Evolutionary conservation across 495 filamentous ascomycete genomes (phyloP), one percentile per base, ranked within the genome.

Genomic region (Bacidia gigantensis): DNA sequence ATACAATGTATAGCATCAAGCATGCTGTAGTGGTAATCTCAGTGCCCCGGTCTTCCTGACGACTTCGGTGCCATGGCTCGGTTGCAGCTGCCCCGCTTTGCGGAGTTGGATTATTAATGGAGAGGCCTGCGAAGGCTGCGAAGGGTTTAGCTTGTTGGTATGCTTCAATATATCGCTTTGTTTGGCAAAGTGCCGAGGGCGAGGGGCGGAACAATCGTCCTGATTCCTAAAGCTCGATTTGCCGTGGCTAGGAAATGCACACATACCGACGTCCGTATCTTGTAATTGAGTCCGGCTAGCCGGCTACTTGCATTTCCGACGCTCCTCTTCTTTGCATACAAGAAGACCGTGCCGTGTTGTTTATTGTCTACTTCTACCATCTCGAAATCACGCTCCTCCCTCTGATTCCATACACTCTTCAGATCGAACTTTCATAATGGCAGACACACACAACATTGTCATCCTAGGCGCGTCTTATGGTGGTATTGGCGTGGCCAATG

Each of bases 401-500:
- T 44, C 41, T 39, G 10, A 39, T 39, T 39, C 10, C 32, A 10
- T n/a, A 39, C 32, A 10, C 32, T 10, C 32, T 39, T 10, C 32
- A 10, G 32, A 39, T 39, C 32, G n/a, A 14, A 35, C 29, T 18
- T 7, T 18, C 7, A 18, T 17, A 44, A 44, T 44, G 41, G 41
- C 41, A 44, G 41, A 44, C 5, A n/a, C 49, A n/a, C 56, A 62
- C 57, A 58, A 63, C 49, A 60, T 81, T 26, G 64, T 80, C 21
- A 66, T 81, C 47, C 62, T 81, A 5, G 78, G 78, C 11, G 29
- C 29, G 29, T 35, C 5, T 54, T 73, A 67, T 53, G 66, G 67
- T 26, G 78, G 74, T 53, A 61, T 80, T 20, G 65, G 70, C 22
- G 54, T 71, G 14, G 68, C 75, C 54, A 78, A 81, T 59, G 67